Base-by-base conservation (phyloP, 768 basidiomycete species). In the Leucosporidium scottii region DNA sequence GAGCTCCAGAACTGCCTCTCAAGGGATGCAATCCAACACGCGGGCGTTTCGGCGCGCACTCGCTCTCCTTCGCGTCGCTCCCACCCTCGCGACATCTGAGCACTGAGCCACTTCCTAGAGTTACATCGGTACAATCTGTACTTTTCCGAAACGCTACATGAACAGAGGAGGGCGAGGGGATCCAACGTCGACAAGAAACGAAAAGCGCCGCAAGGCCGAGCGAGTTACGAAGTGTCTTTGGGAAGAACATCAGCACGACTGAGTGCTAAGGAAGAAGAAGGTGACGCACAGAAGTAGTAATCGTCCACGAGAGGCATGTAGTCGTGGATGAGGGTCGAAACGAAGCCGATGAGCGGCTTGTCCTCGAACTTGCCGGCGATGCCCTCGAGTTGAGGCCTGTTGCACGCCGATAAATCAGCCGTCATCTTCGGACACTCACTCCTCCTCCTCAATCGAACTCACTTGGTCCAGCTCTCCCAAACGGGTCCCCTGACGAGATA, bases 381-480 rank as follows among this genome's bases (percentile, higher is more conserved):
- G 28, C 50, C n/a, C 47, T 75, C 64, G 23, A 75, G 60, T 23
- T 60, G 61, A 12, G 70, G 74, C 66, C 74, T 74, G 68, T 5
- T 20, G 0, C 17, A 6, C 2, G 15, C 15, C n/a, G 55, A 20
- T 10, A 23, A 39, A n/a, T n/a, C n/a, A n/a, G n/a, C n/a, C n/a
- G n/a, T n/a, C n/a, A n/a, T n/a, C n/a, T n/a, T n/a, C n/a, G n/a
- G n/a, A n/a, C n/a, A n/a, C n/a, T n/a, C n/a, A n/a, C n/a, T n/a
- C n/a, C n/a, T n/a, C n/a, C n/a, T 17, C 27, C 6, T 56, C 55
- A 56, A 4, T 36, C 23, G 12, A 30, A 69, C 72, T 44, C 54
- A 74, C 74, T 73, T 75, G 28, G 74, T 73, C 65, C 67, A 75
- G n/a, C 58, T 65, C 50, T 73, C 72, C 74, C 74, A 75, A 3